Percentiles rank a stretch among this genome's conserved stretches.
Conservation (phyloP, 495 filamentous ascomycete genomes). For the Friedmanniomyces endolithicus region DNA sequence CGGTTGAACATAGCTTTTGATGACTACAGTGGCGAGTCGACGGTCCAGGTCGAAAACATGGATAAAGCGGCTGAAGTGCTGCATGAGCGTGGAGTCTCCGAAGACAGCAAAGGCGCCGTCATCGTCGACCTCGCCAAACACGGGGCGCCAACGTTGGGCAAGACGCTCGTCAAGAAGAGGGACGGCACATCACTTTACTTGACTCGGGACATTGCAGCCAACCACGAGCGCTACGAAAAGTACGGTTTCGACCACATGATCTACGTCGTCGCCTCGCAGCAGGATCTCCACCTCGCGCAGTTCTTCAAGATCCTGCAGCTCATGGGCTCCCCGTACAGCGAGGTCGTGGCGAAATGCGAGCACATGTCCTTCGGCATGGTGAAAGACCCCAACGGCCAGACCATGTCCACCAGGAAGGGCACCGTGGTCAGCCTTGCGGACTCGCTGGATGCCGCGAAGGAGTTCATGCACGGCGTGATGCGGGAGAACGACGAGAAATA, state of each 20-base stretch:
- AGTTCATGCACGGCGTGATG: conserved; percentile 66
- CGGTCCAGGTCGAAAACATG: conserved; percentile 76
- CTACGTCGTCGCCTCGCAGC: conserved; percentile 58
- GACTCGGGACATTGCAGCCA: conserved; percentile 60
- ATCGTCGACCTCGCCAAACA: conserved; percentile 81
- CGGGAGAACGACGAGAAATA: conserved; percentile 52
- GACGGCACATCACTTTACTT: conserved; percentile 60
- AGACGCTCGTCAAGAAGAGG: conserved; percentile 54
- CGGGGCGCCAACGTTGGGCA: conserved; percentile 51
- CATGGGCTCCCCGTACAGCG: conserved; percentile 46
- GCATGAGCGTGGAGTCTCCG: conserved; percentile 58
- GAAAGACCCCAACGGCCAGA: conserved; percentile 33
- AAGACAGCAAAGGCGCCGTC: conserved; percentile 75
- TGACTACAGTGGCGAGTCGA: conserved; percentile 89
- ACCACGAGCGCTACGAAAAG: conserved; percentile 47
- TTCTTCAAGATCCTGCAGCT: conserved; percentile 59
- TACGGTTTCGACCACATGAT: conserved; percentile 66
- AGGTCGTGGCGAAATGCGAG: conserved; percentile 48
- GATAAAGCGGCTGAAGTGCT: conserved; percentile 50
- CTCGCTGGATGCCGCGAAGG: conserved; percentile 49
- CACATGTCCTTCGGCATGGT: conserved; percentile 68
- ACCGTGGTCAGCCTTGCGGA: conserved; percentile 61
- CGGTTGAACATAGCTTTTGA: conserved; percentile 87
- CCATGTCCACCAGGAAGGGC: conserved; percentile 55
- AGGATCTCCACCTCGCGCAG: conserved; percentile 60